phyloP scores from a whole-genome alignment of 1,284 basidiomycete species.

The Porphyrellus sp. region DNA sequence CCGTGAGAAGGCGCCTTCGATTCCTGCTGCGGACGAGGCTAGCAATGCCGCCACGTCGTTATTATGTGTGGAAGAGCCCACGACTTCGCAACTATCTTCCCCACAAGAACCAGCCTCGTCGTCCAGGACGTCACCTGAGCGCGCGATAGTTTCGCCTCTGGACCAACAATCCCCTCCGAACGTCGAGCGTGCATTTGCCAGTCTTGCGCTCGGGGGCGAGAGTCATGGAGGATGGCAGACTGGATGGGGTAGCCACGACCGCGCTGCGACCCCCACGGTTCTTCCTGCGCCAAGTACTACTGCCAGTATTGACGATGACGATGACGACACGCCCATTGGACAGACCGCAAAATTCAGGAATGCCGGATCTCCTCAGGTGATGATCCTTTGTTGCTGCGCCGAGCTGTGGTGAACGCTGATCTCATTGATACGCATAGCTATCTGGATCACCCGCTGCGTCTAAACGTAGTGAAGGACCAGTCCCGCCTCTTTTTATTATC shows the following conservation, averaged over 20 bases:
- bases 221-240: slow-evolving; percentile 54
- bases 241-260: slow-evolving; percentile 40
- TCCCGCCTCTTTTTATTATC: slow-evolving; percentile 71
- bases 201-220: slow-evolving; percentile 62
- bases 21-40: slow-evolving; percentile 12
- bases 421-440: slow-evolving; percentile 11
- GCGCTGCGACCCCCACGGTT: slow-evolving; percentile 5
- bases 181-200: slow-evolving; percentile 51
- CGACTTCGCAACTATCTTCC: slow-evolving; percentile 11
- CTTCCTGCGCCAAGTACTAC: slow-evolving; percentile 13
- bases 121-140: slow-evolving; percentile 25
- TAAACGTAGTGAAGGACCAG: slow-evolving; percentile 39
- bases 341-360: slow-evolving; percentile 46
- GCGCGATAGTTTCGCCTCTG: slow-evolving; percentile 51
- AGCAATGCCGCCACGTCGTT: slow-evolving; percentile 2
- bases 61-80: slow-evolving; percentile 11
- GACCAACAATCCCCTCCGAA: slow-evolving; percentile 39
- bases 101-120: slow-evolving; percentile 27
- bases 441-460: slow-evolving; percentile 17
- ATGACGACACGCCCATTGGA: slow-evolving; percentile 70
- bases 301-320: slow-evolving; percentile 49
- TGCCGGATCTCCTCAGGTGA: slow-evolving; percentile 30
- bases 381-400: background rate
- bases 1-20: slow-evolving; percentile 5
- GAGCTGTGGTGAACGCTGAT: slow-evolving; percentile 2